phyloP scores from a whole-genome alignment of 495 filamentous ascomycete species.

The Penicillium lagena region DNA sequence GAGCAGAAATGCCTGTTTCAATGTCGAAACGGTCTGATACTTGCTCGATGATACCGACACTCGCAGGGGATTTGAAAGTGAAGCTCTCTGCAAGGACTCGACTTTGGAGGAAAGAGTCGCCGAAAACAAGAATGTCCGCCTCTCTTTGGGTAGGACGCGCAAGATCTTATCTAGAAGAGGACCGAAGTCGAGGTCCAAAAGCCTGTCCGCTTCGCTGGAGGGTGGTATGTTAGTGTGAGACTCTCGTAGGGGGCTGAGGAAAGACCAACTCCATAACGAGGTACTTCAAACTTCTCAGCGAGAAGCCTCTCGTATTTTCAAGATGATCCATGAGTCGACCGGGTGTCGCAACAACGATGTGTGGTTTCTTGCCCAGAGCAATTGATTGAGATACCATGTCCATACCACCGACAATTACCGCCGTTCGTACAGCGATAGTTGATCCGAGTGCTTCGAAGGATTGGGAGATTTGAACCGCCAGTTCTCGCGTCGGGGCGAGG shows the following conservation, averaged over 20 bases:
- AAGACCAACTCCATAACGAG: conserved; percentile 66
- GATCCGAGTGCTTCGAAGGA: conserved; percentile 78
- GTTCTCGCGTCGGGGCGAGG: conserved; percentile 84
- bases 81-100: conserved; percentile 84
- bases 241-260: too few species aligned
- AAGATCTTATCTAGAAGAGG: conserved; percentile 88
- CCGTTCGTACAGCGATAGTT: conserved; percentile 70
- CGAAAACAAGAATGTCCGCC: conserved; percentile 83
- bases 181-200: conserved; percentile 93
- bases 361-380: conserved; percentile 83
- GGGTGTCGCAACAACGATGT: conserved; percentile 79
- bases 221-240: too few species aligned
- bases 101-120: conserved; percentile 92
- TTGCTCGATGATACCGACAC: conserved; percentile 71
- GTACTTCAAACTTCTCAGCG: conserved; percentile 68
- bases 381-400: conserved; percentile 91
- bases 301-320: conserved; percentile 96
- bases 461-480: conserved; percentile 85
- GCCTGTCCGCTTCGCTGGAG: conserved; percentile 68
- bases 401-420: conserved; percentile 84
- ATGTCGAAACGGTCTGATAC: conserved; percentile 81
- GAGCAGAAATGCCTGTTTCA: conserved; percentile 78
- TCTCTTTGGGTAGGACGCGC: conserved; percentile 75
- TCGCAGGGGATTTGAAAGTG: conserved; percentile 67
- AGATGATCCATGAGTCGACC: conserved; percentile 88